Conservation (phyloP, 768 basidiomycete species). For the Collybia mongolica region DNA sequence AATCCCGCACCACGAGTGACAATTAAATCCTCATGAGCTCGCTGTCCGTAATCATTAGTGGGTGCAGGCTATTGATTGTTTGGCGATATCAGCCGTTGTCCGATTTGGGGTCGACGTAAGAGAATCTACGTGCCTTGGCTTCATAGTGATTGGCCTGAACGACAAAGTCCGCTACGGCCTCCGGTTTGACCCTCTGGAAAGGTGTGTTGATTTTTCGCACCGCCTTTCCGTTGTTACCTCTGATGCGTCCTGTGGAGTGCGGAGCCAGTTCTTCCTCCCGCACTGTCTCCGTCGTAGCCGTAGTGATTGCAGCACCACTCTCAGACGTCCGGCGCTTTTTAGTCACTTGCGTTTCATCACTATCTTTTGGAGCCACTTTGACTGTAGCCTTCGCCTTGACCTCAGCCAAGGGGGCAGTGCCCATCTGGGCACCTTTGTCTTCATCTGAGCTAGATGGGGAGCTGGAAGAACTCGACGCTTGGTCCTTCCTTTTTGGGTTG, state of each 20-base stretch:
- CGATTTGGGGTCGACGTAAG: not conserved
- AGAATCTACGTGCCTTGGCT: constrained; percentile 53
- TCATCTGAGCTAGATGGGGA: constrained; percentile 8
- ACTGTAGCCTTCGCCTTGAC: not conserved
- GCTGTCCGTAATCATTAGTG: constrained; percentile 82
- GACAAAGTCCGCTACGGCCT: constrained; percentile 41
- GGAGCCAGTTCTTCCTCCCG: constrained; percentile 10
- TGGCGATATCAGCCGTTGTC: not conserved
- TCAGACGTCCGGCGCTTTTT: constrained; percentile 65
- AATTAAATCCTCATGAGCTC: constrained; percentile 83
- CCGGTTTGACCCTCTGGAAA: constrained; percentile 78
- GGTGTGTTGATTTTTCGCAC: constrained; percentile 54
- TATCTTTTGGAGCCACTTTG: constrained; percentile 4
- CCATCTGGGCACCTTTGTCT: not conserved
- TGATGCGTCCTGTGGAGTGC: constrained; percentile 14
- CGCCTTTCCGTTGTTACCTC: constrained; percentile 26
- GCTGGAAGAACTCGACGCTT: constrained; percentile 4
- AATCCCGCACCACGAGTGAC: constrained; percentile 94
- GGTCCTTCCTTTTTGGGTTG: not conserved
- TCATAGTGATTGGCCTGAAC: constrained; percentile 76
- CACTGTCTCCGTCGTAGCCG: constrained; percentile 30
- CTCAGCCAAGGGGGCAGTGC: constrained; percentile 9
- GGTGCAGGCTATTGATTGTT: constrained; percentile 49
- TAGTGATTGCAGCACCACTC: constrained; percentile 47
- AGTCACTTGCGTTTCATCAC: constrained; percentile 32